Evolutionary conservation across 2,329 filamentous ascomycete species (phyloP).

Genomic region (Fusarium solani-melongenae): DNA sequence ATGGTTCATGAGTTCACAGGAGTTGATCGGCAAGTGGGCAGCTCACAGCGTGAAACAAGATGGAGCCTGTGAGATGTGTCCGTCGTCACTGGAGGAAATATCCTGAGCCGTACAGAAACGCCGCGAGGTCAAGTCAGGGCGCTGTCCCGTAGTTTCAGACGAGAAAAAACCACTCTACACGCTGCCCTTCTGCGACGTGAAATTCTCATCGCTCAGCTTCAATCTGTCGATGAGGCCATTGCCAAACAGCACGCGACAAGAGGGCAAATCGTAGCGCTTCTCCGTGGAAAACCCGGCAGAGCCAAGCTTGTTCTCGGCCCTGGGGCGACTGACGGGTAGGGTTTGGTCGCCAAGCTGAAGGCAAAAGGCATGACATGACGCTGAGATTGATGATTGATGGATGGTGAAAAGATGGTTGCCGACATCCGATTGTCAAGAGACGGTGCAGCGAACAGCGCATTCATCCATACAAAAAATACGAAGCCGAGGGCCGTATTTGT

Average conservation of each 20-base stretch:
- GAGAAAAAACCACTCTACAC: not conserved
- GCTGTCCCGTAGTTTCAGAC: not conserved
- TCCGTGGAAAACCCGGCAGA: constrained; percentile 2
- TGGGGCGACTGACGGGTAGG: constrained; percentile 6
- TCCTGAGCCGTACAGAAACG: not conserved
- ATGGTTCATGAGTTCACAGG: not conserved
- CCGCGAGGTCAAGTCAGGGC: not conserved
- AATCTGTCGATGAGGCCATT: not conserved
- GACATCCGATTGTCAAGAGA: not conserved
- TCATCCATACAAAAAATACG: not conserved
- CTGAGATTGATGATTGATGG: constrained; percentile 1
- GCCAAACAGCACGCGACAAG: not conserved
- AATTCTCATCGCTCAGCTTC: not conserved
- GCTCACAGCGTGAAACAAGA: constrained; percentile 10
- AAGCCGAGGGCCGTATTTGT: not conserved
- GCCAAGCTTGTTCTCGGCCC: constrained; percentile 14
- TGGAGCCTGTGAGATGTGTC: not conserved
- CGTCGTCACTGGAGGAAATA: not conserved
- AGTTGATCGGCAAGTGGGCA: not conserved
- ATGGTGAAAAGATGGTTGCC: not conserved
- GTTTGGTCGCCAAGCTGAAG: constrained; percentile 30
- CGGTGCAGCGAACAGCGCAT: constrained; percentile 1
- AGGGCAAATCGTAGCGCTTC: constrained; percentile 1
- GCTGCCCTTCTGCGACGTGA: not conserved
- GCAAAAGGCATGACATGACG: constrained; percentile 10